Evolutionary conservation across 1,139 yeast genomes (phyloP), one percentile per base, ranked within the genome.

Genomic region (Nakaseomyces uthaithaninus): DNA sequence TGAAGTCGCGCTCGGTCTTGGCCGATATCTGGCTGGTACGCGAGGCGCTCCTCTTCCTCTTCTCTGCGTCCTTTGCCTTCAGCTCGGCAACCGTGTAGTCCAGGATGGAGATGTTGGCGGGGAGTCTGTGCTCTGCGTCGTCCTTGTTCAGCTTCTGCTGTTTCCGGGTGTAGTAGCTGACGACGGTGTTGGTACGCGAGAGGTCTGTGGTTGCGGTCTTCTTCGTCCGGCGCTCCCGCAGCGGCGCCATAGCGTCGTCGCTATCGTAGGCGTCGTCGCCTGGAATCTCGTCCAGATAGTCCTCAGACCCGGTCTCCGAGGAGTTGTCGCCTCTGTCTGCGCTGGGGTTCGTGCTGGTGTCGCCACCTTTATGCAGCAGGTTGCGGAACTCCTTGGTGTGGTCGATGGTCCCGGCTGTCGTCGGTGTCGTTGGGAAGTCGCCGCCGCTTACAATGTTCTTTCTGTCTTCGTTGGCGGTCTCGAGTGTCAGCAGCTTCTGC

Each of bases 191-290:
- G 33, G 51, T 47, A 43, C 65, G 51, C 12, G 55, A 36, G 3
- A 52, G 40, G 17, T 40, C 42, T 20, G 27, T 7, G 7, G 42
- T 19, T 28, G 35, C 18, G n/a, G 33, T 28, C 24, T 28, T 16
- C 27, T 43, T 28, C 22, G 37, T 43, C 24, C 40, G 42, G 26
- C 37, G 46, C 39, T 54, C 60, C 31, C 62, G 46, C 17, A 55
- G 40, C 10, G 64, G 63, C 7, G 63, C 63, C 54, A 60, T 49
- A 7, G 52, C 46, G 37, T 60, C 64, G 34, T 59, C 63, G 42
- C 62, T 55, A 38, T 56, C 53, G 36, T 60, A 60, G 0, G 63
- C 63, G 20, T 60, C 64, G 44, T 59, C 62, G 14, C 64, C 65
- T 1, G 65, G 64, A 16, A 59, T 53, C n/a, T 52, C 56, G 16